These are phyloP conservation scores for Microdochium paspali DNA, from an alignment of 2,329 filamentous ascomycete genomes.

Conservation along the genomic window DNA sequence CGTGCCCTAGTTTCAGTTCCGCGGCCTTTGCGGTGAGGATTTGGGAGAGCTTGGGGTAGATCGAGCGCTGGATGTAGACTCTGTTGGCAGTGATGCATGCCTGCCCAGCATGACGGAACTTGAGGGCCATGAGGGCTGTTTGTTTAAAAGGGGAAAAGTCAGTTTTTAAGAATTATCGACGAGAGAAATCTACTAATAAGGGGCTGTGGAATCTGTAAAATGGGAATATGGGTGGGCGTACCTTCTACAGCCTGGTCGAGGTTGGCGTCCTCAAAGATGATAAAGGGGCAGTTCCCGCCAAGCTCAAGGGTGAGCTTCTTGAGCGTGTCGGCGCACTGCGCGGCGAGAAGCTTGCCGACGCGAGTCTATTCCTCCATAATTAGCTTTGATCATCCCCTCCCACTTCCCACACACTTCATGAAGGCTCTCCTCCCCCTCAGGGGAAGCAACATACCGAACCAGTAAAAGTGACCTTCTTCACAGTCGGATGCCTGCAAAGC, in stretches of 20 bases:
- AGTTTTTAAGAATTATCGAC: neutral
- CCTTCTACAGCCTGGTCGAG: slow-evolving; percentile 49
- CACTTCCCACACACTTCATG: no score
- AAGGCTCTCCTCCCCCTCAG: no score
- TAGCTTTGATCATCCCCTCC: no score
- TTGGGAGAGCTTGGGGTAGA: slow-evolving; percentile 52
- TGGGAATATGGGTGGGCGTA: no score
- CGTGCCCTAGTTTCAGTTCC: slow-evolving; percentile 52
- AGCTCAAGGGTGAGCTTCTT: slow-evolving; percentile 65
- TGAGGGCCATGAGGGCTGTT: slow-evolving; percentile 21
- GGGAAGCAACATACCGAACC: slow-evolving; percentile 30
- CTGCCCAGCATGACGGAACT: slow-evolving; percentile 47
- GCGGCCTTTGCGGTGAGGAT: slow-evolving; percentile 41
- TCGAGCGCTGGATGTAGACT: slow-evolving; percentile 52
- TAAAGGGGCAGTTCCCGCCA: slow-evolving; percentile 60
- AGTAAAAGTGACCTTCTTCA: slow-evolving; percentile 66
- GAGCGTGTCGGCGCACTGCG: slow-evolving; percentile 51
- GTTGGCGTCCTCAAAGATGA: slow-evolving; percentile 61
- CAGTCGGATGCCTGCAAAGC: slow-evolving; percentile 32
- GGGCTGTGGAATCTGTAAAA: no score
- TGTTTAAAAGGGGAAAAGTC: neutral
- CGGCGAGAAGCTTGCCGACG: slow-evolving; percentile 59
- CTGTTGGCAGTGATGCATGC: slow-evolving; percentile 58
- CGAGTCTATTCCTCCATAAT: slow-evolving; percentile 33
- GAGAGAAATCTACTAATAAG: no score